These are phyloP conservation scores for Fusarium penzigii DNA, from an alignment of 2,329 filamentous ascomycete species.

Conservation along the genomic window DNA sequence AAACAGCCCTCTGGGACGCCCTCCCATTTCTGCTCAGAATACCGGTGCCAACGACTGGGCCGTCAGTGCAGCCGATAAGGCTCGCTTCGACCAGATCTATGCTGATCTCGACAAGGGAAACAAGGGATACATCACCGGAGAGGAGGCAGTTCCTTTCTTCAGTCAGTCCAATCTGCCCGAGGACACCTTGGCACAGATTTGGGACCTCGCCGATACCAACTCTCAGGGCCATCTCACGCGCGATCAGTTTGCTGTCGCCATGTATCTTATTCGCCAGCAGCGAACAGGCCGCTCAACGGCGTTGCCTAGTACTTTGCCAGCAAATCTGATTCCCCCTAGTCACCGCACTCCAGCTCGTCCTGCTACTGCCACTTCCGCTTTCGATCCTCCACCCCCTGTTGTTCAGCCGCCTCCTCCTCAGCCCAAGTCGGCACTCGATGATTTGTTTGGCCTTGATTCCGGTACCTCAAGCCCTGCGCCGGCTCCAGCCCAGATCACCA, in stretches of 20 bases:
- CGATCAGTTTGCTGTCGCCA: conserved; percentile 95
- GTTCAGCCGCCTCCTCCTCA: conserved; percentile 41
- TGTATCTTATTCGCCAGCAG: conserved; percentile 94
- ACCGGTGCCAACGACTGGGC: conserved; percentile 67
- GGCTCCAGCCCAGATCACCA: conserved; percentile 58
- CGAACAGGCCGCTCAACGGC: conserved; percentile 64
- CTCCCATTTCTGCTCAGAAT: conserved; percentile 47
- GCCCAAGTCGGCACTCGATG: conserved; percentile 83
- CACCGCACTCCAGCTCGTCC: conserved; percentile 67
- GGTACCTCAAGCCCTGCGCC: conserved; percentile 49
- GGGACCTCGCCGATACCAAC: conserved; percentile 94
- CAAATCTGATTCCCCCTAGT: conserved; percentile 81
- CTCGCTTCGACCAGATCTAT: conserved; percentile 85
- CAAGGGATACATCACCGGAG: conserved; percentile 84
- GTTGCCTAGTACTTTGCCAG: conserved; percentile 75
- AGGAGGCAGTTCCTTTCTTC: conserved; percentile 93
- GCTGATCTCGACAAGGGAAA: conserved; percentile 77
- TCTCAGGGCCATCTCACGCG: conserved; percentile 81
- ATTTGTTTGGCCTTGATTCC: conserved; percentile 89
- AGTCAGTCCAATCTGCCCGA: conserved; percentile 89
- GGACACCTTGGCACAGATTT: conserved; percentile 88
- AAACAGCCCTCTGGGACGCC: conserved; percentile 57
- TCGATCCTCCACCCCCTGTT: conserved; percentile 46
- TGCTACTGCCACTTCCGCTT: conserved; percentile 54
- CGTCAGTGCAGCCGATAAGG: conserved; percentile 80